A percentile compares a stretch with the other conserved stretches of the same genome.
These are phyloP conservation scores for Beauveria bassiana DNA, from an alignment of 2,329 filamentous ascomycete genomes.

Conservation along the genomic window DNA sequence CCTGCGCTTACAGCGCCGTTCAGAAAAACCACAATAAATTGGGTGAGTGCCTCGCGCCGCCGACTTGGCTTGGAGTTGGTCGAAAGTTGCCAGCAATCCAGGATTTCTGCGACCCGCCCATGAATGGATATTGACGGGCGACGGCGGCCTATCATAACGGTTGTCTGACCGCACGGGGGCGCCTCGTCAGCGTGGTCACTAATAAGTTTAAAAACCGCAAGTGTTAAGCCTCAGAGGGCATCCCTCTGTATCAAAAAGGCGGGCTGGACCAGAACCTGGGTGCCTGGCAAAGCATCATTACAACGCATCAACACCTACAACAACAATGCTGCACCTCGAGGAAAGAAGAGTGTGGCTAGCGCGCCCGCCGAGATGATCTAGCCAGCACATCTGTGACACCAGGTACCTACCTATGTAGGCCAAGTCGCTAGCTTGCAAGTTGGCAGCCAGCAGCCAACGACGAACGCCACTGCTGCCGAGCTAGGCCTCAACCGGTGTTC, in stretches of 20 bases:
- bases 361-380: neutral
- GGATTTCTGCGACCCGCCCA: neutral
- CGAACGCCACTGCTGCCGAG: neutral
- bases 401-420: neutral
- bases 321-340: no score
- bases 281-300: no score
- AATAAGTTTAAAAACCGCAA: neutral
- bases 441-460: neutral
- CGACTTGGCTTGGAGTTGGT: no score
- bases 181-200: neutral
- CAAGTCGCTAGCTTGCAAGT: neutral
- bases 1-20: neutral
- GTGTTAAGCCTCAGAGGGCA: neutral
- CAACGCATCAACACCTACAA: no score
- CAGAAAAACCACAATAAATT: neutral
- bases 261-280: no score
- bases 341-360: neutral
- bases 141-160: constrained; percentile 4
- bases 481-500: neutral
- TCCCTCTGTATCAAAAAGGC: no score
- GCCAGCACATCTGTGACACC: neutral
- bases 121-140: neutral
- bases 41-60: neutral
- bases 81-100: neutral
- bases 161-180: neutral